Evolutionary conservation across 2,329 filamentous ascomycete genomes (phyloP).

Genomic region (Aspergillus udagawae): DNA sequence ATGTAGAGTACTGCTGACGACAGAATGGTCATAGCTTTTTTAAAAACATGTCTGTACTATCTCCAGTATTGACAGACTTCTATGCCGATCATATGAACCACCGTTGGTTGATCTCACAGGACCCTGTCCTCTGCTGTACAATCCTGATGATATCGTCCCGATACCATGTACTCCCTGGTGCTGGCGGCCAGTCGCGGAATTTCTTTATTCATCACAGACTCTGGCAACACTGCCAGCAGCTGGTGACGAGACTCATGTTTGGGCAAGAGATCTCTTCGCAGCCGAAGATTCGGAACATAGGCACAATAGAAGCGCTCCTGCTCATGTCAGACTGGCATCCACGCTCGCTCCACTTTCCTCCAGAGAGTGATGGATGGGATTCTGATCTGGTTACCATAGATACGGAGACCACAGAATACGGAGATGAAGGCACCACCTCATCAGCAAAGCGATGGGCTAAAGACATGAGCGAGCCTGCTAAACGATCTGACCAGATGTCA

Average conservation of each 20-base stretch:
- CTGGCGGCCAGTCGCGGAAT: slow-evolving; percentile 45
- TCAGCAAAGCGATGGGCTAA: slow-evolving; percentile 46
- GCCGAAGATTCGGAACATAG: slow-evolving; percentile 47
- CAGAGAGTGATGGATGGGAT: slow-evolving; percentile 52
- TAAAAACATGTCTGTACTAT: slow-evolving; percentile 49
- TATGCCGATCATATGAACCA: slow-evolving; percentile 49
- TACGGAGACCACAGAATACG: slow-evolving; percentile 28
- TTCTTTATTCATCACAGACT: slow-evolving; percentile 53
- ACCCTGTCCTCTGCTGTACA: slow-evolving; percentile 51
- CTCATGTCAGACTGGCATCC: slow-evolving; percentile 54
- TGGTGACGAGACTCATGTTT: slow-evolving; percentile 51
- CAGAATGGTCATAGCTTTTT: slow-evolving; percentile 38
- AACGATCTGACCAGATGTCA: slow-evolving; percentile 55
- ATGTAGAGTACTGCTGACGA: background rate
- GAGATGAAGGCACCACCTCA: slow-evolving; percentile 19
- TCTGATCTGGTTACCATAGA: slow-evolving; percentile 47
- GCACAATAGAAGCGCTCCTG: slow-evolving; percentile 50
- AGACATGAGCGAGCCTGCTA: slow-evolving; percentile 53
- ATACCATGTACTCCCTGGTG: slow-evolving; percentile 43
- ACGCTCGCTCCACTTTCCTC: slow-evolving; percentile 49
- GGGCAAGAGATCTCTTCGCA: slow-evolving; percentile 52
- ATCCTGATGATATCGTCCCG: slow-evolving; percentile 55
- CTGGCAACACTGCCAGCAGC: slow-evolving; percentile 53
- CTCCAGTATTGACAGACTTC: slow-evolving; percentile 49
- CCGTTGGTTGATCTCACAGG: slow-evolving; percentile 45